These are phyloP conservation scores for Tolypocladium amazonense DNA, from an alignment of 2,329 filamentous ascomycete species.

Conservation along the genomic window DNA sequence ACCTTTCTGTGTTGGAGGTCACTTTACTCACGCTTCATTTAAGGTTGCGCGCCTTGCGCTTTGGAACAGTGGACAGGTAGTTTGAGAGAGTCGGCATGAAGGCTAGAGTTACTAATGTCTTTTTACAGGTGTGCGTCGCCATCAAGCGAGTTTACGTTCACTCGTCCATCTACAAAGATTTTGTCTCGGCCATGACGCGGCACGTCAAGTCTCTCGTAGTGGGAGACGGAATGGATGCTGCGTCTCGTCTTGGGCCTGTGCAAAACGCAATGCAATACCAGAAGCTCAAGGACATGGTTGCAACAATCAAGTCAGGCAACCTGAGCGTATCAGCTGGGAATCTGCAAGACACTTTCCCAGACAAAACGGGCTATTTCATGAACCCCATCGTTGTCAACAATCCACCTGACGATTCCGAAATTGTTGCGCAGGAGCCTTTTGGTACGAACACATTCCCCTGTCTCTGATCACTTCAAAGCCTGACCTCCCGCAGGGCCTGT, in stretches of 20 bases:
- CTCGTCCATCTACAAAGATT: background rate
- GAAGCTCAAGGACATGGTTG: background rate
- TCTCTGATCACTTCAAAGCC: background rate
- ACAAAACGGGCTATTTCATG: background rate
- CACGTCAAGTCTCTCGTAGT: background rate
- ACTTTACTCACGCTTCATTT: background rate
- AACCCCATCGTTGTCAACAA: background rate
- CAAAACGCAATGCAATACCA: background rate
- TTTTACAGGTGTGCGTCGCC: background rate
- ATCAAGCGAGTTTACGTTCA: background rate
- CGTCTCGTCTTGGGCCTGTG: background rate
- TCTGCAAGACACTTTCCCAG: background rate
- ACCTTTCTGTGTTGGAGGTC: no score
- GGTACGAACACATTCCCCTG: background rate
- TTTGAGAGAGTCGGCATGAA: background rate
- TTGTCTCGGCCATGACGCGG: background rate
- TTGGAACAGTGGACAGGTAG: background rate
- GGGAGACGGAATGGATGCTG: background rate
- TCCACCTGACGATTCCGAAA: background rate
- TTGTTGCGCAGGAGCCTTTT: background rate
- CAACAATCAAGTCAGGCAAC: background rate
- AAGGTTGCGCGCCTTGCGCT: background rate
- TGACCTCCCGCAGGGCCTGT: background rate
- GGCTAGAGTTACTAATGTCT: no score
- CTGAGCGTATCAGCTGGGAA: background rate